Conservation (phyloP, 2,329 filamentous ascomycete genomes). For the Meredithiella fracta region DNA sequence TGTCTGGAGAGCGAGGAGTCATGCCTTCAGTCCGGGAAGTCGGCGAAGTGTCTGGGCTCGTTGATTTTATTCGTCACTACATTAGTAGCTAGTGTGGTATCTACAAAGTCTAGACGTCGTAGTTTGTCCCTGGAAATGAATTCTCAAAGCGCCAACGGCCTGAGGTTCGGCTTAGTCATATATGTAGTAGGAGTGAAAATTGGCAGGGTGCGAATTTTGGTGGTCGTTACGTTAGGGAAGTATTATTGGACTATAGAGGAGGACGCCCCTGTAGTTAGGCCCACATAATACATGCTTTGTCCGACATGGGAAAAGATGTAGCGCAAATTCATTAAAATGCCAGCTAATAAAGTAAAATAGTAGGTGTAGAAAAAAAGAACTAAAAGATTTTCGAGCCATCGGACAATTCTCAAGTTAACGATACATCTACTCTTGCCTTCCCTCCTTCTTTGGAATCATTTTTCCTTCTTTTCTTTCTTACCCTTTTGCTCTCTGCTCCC, state of each 20-base stretch:
- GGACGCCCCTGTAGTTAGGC: neutral
- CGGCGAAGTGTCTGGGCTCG: neutral
- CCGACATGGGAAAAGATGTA: neutral
- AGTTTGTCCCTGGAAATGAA: no score
- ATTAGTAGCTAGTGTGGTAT: neutral
- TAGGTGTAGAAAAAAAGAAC: no score
- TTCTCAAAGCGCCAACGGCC: neutral
- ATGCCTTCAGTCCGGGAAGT: neutral
- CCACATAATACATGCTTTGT: neutral
- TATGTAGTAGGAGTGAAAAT: no score
- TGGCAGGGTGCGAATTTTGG: no score
- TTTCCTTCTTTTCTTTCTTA: constrained; percentile 6
- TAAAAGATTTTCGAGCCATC: no score
- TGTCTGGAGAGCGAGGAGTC: neutral
- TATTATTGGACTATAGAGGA: no score
- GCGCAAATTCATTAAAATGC: neutral
- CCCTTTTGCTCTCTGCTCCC: no score
- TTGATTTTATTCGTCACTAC: neutral
- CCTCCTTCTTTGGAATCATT: neutral
- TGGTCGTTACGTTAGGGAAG: no score
- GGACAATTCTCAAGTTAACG: neutral
- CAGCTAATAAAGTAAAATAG: neutral
- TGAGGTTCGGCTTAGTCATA: neutral
- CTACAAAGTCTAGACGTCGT: neutral
- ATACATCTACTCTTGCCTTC: neutral